phyloP scores from a whole-genome alignment of 345 rosid genomes.

The Populus nigra region DNA sequence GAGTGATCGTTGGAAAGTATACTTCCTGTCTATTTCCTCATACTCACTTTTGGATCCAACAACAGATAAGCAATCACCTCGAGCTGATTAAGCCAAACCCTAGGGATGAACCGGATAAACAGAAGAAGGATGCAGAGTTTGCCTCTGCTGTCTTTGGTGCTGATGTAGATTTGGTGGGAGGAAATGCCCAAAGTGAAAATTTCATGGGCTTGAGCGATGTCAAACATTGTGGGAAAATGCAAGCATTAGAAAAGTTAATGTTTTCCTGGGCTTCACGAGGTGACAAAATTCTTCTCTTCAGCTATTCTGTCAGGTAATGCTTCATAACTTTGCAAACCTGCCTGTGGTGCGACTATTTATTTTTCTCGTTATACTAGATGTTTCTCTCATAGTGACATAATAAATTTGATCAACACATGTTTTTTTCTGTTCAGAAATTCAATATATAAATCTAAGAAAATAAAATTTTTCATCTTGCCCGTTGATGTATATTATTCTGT shows the following conservation, averaged over 20 bases:
- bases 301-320: slow-evolving; percentile 85
- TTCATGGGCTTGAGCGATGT: slow-evolving; percentile 83
- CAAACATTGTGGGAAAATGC: slow-evolving; percentile 92
- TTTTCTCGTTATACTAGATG: neutral
- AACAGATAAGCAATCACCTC: slow-evolving; percentile 88
- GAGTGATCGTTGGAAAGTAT: neutral
- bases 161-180: slow-evolving; percentile 81
- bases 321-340: neutral
- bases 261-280: slow-evolving; percentile 76
- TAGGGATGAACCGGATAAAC: slow-evolving; percentile 80
- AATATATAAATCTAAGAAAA: too few species aligned
- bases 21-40: neutral
- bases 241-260: slow-evolving; percentile 77
- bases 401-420: too few species aligned
- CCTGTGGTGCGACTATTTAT: neutral
- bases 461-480: too few species aligned
- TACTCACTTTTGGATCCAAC: slow-evolving; percentile 16
- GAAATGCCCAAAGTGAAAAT: slow-evolving; percentile 60
- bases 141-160: slow-evolving; percentile 75
- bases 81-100: slow-evolving; percentile 97
- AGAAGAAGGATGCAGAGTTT: slow-evolving; percentile 85
- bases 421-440: too few species aligned
- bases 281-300: slow-evolving; percentile 90
- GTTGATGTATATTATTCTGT: neutral
- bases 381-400: neutral